Evolutionary conservation across 805 yeast genomes (phyloP).

Genomic region (Wickerhamomyces queroliae): DNA sequence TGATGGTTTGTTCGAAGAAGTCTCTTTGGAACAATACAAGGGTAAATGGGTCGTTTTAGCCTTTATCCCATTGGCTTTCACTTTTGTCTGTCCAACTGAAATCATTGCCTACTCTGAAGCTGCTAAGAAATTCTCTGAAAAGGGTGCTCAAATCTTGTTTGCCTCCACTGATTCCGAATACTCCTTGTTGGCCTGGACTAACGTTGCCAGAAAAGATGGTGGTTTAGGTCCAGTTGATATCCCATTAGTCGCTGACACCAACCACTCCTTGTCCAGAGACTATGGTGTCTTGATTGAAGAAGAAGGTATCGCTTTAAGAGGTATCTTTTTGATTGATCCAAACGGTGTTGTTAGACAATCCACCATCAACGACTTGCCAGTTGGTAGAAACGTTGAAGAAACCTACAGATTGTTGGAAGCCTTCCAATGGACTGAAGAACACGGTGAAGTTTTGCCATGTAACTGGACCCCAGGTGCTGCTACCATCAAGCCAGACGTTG

Average conservation of each 20-base stretch:
- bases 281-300: conserved; percentile 97
- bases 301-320: conserved; percentile 96
- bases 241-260: conserved; percentile 94
- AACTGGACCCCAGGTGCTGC: conserved; percentile 97
- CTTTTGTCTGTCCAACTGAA: conserved; percentile 99
- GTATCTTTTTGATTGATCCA: conserved; percentile 97
- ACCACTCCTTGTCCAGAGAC: conserved; percentile 90
- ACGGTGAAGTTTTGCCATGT: conserved; percentile 99
- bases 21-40: conserved; percentile 86
- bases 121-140: conserved; percentile 78
- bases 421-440: conserved; percentile 98
- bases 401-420: conserved; percentile 96
- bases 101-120: conserved; percentile 98
- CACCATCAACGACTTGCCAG: conserved; percentile 98
- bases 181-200: conserved; percentile 97
- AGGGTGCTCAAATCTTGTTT: conserved; percentile 83
- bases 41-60: conserved; percentile 98
- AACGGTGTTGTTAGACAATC: conserved; percentile 91
- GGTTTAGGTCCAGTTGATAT: conserved; percentile 94
- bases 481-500: conserved; percentile 82
- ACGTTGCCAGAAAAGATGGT: conserved; percentile 93
- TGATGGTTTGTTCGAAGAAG: conserved; percentile 93
- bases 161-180: conserved; percentile 99
- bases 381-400: conserved; percentile 98
- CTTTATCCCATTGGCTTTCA: conserved; percentile 98